Evolutionary conservation across 2,329 filamentous ascomycete species (phyloP), one percentile per base, ranked within the genome.

Genomic region (Aspergillus unguis): DNA sequence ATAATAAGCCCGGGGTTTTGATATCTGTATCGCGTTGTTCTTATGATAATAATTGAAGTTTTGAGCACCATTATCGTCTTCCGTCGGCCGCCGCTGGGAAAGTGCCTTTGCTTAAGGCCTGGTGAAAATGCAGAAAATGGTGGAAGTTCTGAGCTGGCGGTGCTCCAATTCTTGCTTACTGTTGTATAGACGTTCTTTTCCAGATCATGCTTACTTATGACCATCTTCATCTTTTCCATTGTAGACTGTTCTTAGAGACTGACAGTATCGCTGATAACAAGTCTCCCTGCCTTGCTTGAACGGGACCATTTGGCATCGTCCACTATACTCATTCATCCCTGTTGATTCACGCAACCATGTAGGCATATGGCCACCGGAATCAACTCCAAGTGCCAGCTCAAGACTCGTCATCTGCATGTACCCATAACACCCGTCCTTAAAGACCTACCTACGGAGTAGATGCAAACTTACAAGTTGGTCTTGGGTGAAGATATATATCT

Each of bases 1-100:
- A 62, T 66, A 63, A 65, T 67, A 65, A 67, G 67, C 64, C 69
- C 58, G 65, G 58, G 57, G 62, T 55, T 55, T 58, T 57, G 62
- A 59, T 65, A 63, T 53, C 62, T 58, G 59, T 69, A 62, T 58
- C 58, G 58, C 65, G 64, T 60, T 60, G 62, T 67, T 67, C 65
- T 70, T 61, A 72, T 69, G 68, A 71, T 73, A 72, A 71, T 73
- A 73, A 72, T 69, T 65, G 58, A 62, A 66, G 63, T 64, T 65
- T 59, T 66, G 63, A 61, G 62, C 62, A 67, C 62, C 57, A 59
- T 65, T 64, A 58, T 55, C 54, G 56, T 58, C 57, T 49, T 62
- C 58, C 59, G 58, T 54, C 48, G 48, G 54, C 54, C 49, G 57
- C 42, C 47, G 56, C 57, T 47, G 54, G 17, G 55, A 54, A 61